Conservation (phyloP, 2,329 filamentous ascomycete genomes). For the Pyricularia sp. region DNA sequence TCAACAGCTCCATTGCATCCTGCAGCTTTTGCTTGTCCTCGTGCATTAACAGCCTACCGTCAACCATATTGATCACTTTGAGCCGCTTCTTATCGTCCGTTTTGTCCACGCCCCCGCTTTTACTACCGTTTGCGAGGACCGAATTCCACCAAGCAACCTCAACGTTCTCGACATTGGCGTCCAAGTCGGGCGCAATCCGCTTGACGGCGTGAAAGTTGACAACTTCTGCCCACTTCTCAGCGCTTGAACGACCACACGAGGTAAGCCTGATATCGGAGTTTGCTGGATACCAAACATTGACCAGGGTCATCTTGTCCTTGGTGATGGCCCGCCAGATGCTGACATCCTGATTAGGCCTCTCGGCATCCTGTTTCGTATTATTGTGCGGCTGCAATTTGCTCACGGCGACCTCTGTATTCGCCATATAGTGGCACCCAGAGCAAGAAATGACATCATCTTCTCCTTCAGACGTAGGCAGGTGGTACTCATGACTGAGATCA, state of each 20-base stretch:
- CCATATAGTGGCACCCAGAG: constrained; percentile 60
- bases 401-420: constrained; percentile 78
- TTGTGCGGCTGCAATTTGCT: constrained; percentile 13
- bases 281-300: constrained; percentile 56
- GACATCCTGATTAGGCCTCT: constrained; percentile 8
- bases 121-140: neutral
- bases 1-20: neutral
- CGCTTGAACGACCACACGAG: neutral
- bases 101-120: neutral
- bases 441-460: constrained; percentile 83
- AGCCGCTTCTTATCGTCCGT: neutral
- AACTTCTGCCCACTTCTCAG: constrained; percentile 17
- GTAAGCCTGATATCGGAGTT: constrained; percentile 3
- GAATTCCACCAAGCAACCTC: constrained; percentile 40
- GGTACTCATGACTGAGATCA: constrained; percentile 88
- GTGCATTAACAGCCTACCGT: constrained; percentile 19
- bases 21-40: neutral
- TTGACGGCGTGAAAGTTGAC: constrained; percentile 55
- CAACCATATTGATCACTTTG: constrained; percentile 26
- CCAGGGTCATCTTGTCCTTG: constrained; percentile 55
- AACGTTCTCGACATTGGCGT: constrained; percentile 56
- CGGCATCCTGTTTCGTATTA: neutral
- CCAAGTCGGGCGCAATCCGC: constrained; percentile 54
- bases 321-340: constrained; percentile 55
- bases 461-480: constrained; percentile 68